Conservation (phyloP, 2,329 filamentous ascomycete species). For the Colletotrichum falcatum region DNA sequence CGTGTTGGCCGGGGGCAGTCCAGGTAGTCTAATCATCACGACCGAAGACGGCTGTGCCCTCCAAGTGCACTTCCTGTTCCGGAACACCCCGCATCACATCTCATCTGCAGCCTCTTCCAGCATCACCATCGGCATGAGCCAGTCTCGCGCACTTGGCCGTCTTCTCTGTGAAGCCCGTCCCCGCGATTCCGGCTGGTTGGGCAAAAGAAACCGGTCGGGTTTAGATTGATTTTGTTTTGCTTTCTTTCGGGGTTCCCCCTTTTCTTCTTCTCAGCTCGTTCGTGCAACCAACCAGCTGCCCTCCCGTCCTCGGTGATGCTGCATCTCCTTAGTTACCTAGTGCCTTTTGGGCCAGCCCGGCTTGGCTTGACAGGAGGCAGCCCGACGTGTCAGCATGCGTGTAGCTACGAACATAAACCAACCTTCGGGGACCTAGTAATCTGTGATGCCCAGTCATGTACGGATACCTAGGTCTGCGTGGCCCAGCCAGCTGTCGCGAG, state of each 20-base stretch:
- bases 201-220: too few relatives aligned
- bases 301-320: not conserved
- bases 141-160: too few relatives aligned
- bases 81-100: conserved; percentile 34
- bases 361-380: not conserved
- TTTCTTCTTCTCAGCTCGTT: not conserved
- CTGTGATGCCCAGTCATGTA: too few relatives aligned
- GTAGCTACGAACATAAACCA: not conserved
- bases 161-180: too few relatives aligned
- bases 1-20: too few relatives aligned
- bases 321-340: not conserved
- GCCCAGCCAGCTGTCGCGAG: not conserved
- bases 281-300: not conserved
- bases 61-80: conserved; percentile 33
- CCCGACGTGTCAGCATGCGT: not conserved
- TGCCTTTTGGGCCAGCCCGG: not conserved
- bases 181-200: too few relatives aligned
- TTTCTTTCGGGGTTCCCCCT: not conserved
- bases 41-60: conserved; percentile 28
- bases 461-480: too few relatives aligned
- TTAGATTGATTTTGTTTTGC: too few relatives aligned
- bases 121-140: conserved; percentile 1
- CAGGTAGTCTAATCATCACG: not conserved
- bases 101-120: conserved; percentile 1
- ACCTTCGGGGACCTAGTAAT: too few relatives aligned